These are phyloP conservation scores for Exophiala oligosperma DNA, from an alignment of 2,329 filamentous ascomycete genomes.

Conservation along the genomic window DNA sequence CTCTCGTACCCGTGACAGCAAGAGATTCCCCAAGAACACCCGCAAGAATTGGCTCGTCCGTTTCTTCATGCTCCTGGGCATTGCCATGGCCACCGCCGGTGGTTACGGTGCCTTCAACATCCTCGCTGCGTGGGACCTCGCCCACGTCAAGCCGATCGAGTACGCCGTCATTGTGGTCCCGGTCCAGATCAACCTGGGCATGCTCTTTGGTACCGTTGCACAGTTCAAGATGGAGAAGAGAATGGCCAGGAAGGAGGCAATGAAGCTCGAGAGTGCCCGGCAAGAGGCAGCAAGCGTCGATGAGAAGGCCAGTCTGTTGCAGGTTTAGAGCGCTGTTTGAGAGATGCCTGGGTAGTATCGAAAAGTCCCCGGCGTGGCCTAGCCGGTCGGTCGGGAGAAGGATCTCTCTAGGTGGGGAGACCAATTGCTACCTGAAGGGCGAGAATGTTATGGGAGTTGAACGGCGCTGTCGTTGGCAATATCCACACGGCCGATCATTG, in stretches of 20 bases:
- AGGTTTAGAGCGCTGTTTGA: conserved; percentile 9
- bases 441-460: no score
- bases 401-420: no score
- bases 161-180: conserved; percentile 27
- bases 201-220: conserved; percentile 24
- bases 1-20: conserved; percentile 16
- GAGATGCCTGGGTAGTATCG: background rate
- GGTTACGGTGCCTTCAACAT: conserved; percentile 26
- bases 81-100: conserved; percentile 16
- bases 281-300: conserved; percentile 10
- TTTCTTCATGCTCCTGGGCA: conserved; percentile 22
- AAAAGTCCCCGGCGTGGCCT: no score
- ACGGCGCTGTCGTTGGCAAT: no score
- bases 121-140: conserved; percentile 24
- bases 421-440: no score
- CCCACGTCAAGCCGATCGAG: conserved; percentile 26
- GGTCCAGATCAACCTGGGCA: conserved; percentile 27
- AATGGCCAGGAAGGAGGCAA: conserved; percentile 14
- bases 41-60: conserved; percentile 28
- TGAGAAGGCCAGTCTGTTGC: conserved; percentile 23
- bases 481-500: no score
- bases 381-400: no score
- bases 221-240: conserved; percentile 29
- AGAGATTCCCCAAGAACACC: conserved; percentile 22
- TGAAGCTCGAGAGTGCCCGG: conserved; percentile 6